phyloP scores from a whole-genome alignment of 768 basidiomycete genomes.

The Flagelloscypha sp. region DNA sequence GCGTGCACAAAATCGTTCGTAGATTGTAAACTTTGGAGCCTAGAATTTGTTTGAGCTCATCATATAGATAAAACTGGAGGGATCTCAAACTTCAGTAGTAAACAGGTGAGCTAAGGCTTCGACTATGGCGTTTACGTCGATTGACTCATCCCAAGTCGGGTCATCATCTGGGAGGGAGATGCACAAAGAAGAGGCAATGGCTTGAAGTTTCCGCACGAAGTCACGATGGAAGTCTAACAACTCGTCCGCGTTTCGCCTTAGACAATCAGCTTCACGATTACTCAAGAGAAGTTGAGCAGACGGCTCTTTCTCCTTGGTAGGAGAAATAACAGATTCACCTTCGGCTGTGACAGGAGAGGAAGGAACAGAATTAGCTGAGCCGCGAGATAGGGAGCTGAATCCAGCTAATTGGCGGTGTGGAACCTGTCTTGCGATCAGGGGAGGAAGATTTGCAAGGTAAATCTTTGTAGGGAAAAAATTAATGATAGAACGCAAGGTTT shows the following conservation, averaged over 20 bases:
- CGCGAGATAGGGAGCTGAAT: conserved; percentile 17
- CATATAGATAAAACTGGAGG: neutral
- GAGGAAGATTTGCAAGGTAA: conserved; percentile 52
- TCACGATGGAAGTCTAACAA: conserved; percentile 62
- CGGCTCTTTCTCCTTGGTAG: conserved; percentile 22
- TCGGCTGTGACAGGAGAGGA: conserved; percentile 1
- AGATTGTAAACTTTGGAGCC: conserved; percentile 69
- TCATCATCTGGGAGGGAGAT: conserved; percentile 26
- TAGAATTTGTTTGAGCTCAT: conserved; percentile 25
- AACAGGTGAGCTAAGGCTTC: too few relatives aligned
- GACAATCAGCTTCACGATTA: conserved; percentile 44
- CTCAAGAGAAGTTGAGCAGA: conserved; percentile 45
- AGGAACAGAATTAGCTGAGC: conserved; percentile 10
- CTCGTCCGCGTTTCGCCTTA: conserved; percentile 63
- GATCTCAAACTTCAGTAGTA: conserved; percentile 40
- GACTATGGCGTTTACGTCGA: too few relatives aligned
- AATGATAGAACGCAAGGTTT: conserved; percentile 1
- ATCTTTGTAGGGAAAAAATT: conserved; percentile 34
- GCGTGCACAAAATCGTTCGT: conserved; percentile 81
- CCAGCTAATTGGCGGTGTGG: conserved; percentile 17
- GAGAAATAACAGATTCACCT: conserved; percentile 6
- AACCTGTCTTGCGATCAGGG: conserved; percentile 36
- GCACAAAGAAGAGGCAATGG: conserved; percentile 44
- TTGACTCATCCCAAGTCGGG: conserved; percentile 10
- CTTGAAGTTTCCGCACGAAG: conserved; percentile 48